A percentile compares a stretch with the other conserved stretches of the same genome.
Evolutionary conservation across 768 basidiomycete species (phyloP).

Genomic region (Ramaria sp.): DNA sequence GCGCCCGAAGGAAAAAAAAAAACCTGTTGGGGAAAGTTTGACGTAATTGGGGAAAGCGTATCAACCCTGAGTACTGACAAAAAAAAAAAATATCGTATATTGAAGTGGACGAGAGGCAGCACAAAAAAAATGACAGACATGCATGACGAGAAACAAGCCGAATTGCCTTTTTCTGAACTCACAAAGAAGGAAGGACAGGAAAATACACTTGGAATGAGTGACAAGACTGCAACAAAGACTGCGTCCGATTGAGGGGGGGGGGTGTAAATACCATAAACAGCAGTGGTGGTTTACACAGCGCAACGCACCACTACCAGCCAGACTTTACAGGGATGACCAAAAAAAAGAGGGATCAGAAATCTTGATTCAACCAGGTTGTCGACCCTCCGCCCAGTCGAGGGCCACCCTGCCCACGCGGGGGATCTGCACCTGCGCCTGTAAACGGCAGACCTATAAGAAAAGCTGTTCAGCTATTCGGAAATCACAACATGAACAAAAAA

Average conservation of each 20-base stretch:
- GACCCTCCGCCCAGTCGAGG: slow-evolving; percentile 9
- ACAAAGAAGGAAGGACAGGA: neutral
- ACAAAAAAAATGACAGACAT: too few species aligned
- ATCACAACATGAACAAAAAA: neutral
- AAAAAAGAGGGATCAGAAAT: neutral
- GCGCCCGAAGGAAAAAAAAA: too few species aligned
- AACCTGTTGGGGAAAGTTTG: too few species aligned
- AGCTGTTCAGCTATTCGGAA: neutral
- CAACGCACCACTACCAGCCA: too few species aligned
- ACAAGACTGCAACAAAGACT: neutral
- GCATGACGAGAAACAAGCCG: neutral
- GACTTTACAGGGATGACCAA: too few species aligned
- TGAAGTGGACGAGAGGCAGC: too few species aligned
- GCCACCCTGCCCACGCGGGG: slow-evolving; percentile 5
- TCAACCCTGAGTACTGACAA: too few species aligned
- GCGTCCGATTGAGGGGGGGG: too few species aligned
- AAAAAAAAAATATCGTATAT: too few species aligned
- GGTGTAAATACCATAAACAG: too few species aligned
- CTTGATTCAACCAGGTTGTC: slow-evolving; percentile 4
- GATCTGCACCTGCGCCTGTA: slow-evolving; percentile 6
- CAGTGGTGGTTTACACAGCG: too few species aligned
- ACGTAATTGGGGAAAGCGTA: too few species aligned
- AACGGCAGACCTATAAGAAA: neutral
- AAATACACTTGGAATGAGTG: neutral
- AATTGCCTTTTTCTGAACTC: neutral